Evolutionary conservation across 805 yeast species (phyloP).

Genomic region (Yamadazyma takamatsuzukensis): DNA sequence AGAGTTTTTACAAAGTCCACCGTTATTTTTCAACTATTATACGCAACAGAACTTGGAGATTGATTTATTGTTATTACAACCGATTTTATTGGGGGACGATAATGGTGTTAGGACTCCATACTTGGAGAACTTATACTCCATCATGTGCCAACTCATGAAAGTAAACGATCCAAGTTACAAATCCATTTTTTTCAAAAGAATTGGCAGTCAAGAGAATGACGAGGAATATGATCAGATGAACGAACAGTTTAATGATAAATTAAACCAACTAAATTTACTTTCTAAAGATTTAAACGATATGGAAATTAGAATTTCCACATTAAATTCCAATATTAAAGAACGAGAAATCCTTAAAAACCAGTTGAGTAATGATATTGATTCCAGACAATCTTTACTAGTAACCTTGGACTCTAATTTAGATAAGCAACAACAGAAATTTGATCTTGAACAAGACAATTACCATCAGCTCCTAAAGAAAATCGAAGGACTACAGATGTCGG

Average conservation of each 20-base stretch:
- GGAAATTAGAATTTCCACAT: conserved; percentile 7
- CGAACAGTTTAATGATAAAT: conserved; percentile 16
- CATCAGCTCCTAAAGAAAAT: conserved; percentile 8
- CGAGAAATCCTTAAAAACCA: conserved; percentile 19
- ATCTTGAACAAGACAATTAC: conserved; percentile 8
- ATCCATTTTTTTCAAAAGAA: conserved; percentile 31
- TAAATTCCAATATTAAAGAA: conserved; percentile 17
- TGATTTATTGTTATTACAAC: conserved; percentile 78
- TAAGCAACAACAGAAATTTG: conserved; percentile 14
- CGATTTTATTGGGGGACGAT: conserved; percentile 88
- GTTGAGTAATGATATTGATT: conserved; percentile 18
- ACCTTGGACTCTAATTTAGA: conserved; percentile 13
- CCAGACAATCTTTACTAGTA: conserved; percentile 17
- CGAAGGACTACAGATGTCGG: too few relatives aligned
- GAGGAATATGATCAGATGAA: conserved; percentile 4
- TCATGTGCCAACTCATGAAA: conserved; percentile 59
- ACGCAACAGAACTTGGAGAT: conserved; percentile 51
- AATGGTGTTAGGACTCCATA: conserved; percentile 84
- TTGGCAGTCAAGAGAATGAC: not conserved
- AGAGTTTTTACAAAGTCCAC: conserved; percentile 47
- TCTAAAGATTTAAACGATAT: conserved; percentile 17
- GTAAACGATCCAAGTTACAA: conserved; percentile 30
- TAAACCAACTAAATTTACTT: conserved; percentile 18
- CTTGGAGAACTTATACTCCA: conserved; percentile 80
- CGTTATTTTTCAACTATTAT: conserved; percentile 63